These are phyloP conservation scores for Penicillium vulpinum DNA, from an alignment of 2,329 filamentous ascomycete genomes.

Conservation along the genomic window DNA sequence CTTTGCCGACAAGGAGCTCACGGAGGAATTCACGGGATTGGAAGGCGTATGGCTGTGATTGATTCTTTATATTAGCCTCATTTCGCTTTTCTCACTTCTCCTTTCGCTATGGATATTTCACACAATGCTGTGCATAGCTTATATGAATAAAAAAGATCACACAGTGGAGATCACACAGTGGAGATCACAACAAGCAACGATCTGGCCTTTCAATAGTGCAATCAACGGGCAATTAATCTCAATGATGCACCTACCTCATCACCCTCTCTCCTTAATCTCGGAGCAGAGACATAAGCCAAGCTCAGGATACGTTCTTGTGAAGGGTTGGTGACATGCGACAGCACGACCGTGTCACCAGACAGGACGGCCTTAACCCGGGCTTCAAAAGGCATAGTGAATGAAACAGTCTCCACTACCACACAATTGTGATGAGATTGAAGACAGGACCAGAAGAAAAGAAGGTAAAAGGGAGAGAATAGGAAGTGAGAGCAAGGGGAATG, in stretches of 20 bases:
- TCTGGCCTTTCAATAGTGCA: neutral
- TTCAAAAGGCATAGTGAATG: conserved; percentile 46
- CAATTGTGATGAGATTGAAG: conserved; percentile 9
- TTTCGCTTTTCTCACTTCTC: neutral
- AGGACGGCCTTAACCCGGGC: conserved; percentile 88
- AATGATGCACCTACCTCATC: conserved; percentile 63
- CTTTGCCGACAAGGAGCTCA: conserved; percentile 79
- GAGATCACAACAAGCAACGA: neutral
- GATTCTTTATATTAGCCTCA: neutral
- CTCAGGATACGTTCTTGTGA: conserved; percentile 82
- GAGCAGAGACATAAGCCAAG: conserved; percentile 87
- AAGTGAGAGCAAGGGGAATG: conserved; percentile 15
- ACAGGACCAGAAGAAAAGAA: conserved; percentile 12
- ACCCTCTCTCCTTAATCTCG: conserved; percentile 80
- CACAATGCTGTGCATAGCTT: neutral
- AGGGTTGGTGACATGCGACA: conserved; percentile 78
- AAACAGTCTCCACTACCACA: conserved; percentile 13
- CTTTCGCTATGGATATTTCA: neutral
- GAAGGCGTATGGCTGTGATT: conserved; percentile 71
- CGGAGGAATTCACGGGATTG: conserved; percentile 92
- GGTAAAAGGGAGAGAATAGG: conserved; percentile 11
- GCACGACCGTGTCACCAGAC: conserved; percentile 87
- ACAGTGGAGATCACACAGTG: neutral
- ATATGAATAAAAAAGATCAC: neutral
- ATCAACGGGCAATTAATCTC: neutral